These are phyloP conservation scores for Toxoplasma gondii DNA, from an alignment of 169 alveolate species.

Conservation along the genomic window DNA sequence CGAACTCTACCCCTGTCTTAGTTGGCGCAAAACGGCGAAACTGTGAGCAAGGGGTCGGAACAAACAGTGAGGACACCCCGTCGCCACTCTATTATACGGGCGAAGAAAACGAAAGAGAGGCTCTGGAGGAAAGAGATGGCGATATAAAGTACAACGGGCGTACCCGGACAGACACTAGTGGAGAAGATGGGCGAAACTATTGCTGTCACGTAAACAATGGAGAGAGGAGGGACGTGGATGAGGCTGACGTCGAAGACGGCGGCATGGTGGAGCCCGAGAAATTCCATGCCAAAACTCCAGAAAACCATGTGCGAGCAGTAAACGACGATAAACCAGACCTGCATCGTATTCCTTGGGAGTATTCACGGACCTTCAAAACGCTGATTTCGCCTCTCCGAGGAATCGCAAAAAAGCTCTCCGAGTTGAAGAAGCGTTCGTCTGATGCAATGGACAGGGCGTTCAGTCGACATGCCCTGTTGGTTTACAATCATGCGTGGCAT, in stretches of 20 bases:
- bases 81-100: not conserved
- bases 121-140: not conserved
- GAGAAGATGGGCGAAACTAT: not conserved
- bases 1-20: too few relatives aligned
- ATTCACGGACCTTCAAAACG: not conserved
- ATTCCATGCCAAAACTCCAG: not conserved
- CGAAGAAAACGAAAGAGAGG: not conserved
- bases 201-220: not conserved
- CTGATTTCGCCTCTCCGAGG: not conserved
- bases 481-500: conserved; percentile 50
- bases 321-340: not conserved
- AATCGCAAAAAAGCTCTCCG: not conserved
- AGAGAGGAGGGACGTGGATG: not conserved
- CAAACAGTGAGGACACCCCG: not conserved
- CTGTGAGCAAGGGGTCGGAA: not conserved
- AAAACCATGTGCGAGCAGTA: not conserved
- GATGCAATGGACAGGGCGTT: conserved; percentile 39
- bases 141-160: not conserved
- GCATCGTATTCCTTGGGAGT: not conserved
- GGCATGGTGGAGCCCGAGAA: not conserved
- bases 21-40: not conserved
- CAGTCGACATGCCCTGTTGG: conserved; percentile 48
- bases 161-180: not conserved
- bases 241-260: not conserved
- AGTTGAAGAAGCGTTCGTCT: conserved; percentile 13